Base-by-base conservation (phyloP, 83 land plant genomes). In the Diphasiastrum complanatum region DNA sequence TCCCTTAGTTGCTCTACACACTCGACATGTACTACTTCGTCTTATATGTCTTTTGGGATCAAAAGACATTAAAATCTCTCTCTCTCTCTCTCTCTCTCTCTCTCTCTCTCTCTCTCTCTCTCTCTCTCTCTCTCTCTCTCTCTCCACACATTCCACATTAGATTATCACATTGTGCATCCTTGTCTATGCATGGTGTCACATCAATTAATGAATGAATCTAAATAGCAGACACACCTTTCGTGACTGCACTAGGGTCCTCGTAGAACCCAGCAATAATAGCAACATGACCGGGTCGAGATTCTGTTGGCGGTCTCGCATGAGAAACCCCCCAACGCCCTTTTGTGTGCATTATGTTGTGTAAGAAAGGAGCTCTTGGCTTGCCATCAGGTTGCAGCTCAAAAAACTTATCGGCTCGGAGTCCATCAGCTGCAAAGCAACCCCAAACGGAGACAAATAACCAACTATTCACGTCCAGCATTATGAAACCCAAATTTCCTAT, bases 161-260 rank as follows among this genome's bases (percentile, higher is more conserved):
- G n/a, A n/a, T n/a, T n/a, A n/a, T n/a, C n/a, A n/a, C n/a, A n/a
- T n/a, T n/a, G n/a, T n/a, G n/a, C n/a, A n/a, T n/a, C n/a, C n/a
- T n/a, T n/a, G n/a, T n/a, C n/a, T n/a, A 50, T 50, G 10, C 16
- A n/a, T 50, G 8, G 52, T 11, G 12, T 26, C 32, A 8, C 45
- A 29, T 5, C 40, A 55, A 26, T 20, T 10, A 55, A 10, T 26
- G 18, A 20, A 23, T 11, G 6, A 20, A 29, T 10, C 43, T 31
- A 70, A 12, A n/a, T 57, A 56, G 25, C 31, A 25, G 56, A 11
- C 46, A 20, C 28, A 81, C 97, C 97, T 83, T 91, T 91, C 10
- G 91, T 85, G 51, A 91, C 97, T 24, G 97, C 97, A 83, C 97
- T 91, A n/a, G 97, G 97, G 75, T 91, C 97, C 70, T 91, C 97